Evolutionary conservation across 1,284 basidiomycete genomes (phyloP), one percentile per base, ranked within the genome.

Genomic region (Exsudoporus floridanus): DNA sequence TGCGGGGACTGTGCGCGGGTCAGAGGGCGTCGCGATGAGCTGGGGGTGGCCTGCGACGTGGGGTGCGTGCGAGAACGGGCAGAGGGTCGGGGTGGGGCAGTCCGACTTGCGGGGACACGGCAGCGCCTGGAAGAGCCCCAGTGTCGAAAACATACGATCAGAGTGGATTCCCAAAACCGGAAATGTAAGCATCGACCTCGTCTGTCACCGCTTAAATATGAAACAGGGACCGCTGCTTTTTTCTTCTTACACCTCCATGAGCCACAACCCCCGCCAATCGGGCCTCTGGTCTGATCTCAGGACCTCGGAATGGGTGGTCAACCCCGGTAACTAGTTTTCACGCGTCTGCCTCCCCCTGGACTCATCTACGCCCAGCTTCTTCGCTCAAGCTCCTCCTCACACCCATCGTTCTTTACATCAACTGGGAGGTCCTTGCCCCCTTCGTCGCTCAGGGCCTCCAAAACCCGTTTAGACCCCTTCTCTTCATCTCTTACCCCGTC

Each of bases 381-480:
- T 82, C 92, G 5, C 74, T 92, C 67, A 84, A 86, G 56, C 67
- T 98, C 30, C 78, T 95, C 36, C 61, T 88, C 33, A 61, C 92
- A n/a, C 86, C 92, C 4, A 33, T 90, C 47, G 64, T 92, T 1
- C 76, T 92, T 16, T 93, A 84, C 67, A 46, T 79, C 39, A 89
- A 90, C 65, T 96, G 90, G 84, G 76, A 82, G 50, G 45, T 87
- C 7, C 60, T 84, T 30, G 66, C 73, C 0, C 80, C 80, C 1
- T 75, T 79, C 56, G 62, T 86, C 43, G 72, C 79, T 3, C 68
- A 75, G 0, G 75, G 72, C 38, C 61, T 78, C 8, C 59, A 74
- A 30, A 98, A 98, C 66, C 93, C 92, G 0, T 90, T 98, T 63
- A 72, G 76, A 0, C 77, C 82, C 4, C 68, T 96, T 40, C 78